Percentiles rank a stretch among this genome's conserved stretches.
phyloP scores from a whole-genome alignment of 257 asterid species.

The Lavandula angustifolia region DNA sequence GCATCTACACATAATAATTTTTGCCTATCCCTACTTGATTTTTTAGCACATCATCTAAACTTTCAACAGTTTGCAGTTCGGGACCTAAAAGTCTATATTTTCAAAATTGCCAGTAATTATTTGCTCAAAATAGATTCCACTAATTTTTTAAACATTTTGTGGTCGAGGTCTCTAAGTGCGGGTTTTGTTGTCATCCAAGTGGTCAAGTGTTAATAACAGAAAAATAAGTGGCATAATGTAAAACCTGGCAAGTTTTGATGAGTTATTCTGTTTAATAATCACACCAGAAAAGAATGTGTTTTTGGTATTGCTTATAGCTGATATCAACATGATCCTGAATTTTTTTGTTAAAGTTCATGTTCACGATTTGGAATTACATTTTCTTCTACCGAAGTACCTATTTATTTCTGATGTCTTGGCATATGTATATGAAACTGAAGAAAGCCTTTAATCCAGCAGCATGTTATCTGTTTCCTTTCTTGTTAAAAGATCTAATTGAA shows the following conservation, averaged over 20 bases:
- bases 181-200: neutral
- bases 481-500: conserved; percentile 8
- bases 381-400: neutral
- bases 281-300: neutral
- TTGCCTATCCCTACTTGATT: neutral
- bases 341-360: neutral
- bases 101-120: neutral
- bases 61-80: neutral
- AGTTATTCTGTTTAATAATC: neutral
- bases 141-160: neutral
- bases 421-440: conserved; percentile 7
- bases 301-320: conserved; percentile 2
- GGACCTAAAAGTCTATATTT: neutral
- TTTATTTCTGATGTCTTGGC: neutral
- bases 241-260: neutral
- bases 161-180: neutral
- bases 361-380: neutral
- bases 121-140: neutral
- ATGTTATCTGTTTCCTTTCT: neutral
- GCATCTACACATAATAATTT: neutral
- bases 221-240: neutral
- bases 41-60: neutral
- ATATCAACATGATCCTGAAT: conserved; percentile 15
- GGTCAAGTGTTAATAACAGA: neutral
- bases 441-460: conserved; percentile 8